Percentiles rank a stretch among this genome's conserved stretches.
These are phyloP conservation scores for Pelargonium cotyledonis DNA, from an alignment of 441 rosid genomes.

Conservation along the genomic window DNA sequence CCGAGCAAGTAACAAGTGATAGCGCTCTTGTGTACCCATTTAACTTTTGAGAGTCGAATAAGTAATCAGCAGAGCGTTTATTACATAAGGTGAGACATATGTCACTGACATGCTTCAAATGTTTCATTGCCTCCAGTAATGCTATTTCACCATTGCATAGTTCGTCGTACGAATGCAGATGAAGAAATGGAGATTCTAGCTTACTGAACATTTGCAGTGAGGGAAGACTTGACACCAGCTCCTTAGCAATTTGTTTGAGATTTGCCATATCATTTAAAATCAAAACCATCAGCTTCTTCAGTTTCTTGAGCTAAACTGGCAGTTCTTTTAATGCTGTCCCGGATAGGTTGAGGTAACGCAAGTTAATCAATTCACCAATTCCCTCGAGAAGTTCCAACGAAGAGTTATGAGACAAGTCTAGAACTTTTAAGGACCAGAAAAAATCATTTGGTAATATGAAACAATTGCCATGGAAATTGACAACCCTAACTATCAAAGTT, in stretches of 20 bases:
- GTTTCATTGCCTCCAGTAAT: conserved; percentile 8
- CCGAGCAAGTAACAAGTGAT: not conserved
- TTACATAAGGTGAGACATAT: conserved; percentile 11
- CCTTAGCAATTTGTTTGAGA: not conserved
- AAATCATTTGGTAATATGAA: conserved; percentile 15
- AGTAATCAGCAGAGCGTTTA: not conserved
- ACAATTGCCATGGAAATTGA: not conserved
- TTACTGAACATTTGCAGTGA: conserved; percentile 14
- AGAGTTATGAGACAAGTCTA: conserved; percentile 20
- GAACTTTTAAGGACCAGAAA: conserved; percentile 16
- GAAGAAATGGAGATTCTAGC: not conserved
- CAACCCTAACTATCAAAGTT: conserved; percentile 15
- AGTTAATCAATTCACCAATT: conserved; percentile 6
- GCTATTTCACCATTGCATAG: not conserved
- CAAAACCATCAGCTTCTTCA: conserved; percentile 7
- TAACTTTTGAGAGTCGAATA: not conserved
- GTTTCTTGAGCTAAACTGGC: conserved; percentile 8
- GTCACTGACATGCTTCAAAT: conserved; percentile 8
- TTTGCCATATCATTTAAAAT: not conserved
- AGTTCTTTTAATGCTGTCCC: not conserved
- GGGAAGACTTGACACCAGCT: conserved; percentile 17
- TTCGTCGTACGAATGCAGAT: not conserved
- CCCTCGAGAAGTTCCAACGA: conserved; percentile 8
- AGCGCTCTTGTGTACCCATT: not conserved
- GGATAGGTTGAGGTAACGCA: conserved; percentile 28